A percentile compares a stretch with the other conserved stretches of the same genome.
phyloP scores from a whole-genome alignment of 495 filamentous ascomycete species.

The Neurospora sp. region DNA sequence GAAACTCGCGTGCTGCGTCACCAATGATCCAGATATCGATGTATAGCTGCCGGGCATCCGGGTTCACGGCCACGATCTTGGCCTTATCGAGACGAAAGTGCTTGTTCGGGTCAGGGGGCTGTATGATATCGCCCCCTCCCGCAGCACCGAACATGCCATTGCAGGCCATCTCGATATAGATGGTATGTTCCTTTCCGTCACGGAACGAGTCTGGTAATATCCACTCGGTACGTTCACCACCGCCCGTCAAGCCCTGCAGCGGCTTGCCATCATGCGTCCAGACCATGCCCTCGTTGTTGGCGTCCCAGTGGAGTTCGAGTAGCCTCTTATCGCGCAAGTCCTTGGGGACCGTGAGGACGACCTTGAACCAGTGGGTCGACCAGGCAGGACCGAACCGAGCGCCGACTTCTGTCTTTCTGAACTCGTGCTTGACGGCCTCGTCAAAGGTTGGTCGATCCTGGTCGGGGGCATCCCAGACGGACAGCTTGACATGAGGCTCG shows the following conservation, averaged over 20 bases:
- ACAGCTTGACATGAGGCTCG: conserved; percentile 70
- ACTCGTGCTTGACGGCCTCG: conserved; percentile 74
- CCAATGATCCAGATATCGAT: conserved; percentile 96
- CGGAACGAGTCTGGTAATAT: conserved; percentile 68
- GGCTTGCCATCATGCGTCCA: conserved; percentile 84
- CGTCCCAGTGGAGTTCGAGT: conserved; percentile 92
- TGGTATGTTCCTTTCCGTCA: conserved; percentile 75
- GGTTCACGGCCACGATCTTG: conserved; percentile 82
- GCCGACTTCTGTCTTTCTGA: conserved; percentile 64
- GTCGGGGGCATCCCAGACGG: conserved; percentile 73
- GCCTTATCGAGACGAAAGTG: conserved; percentile 67
- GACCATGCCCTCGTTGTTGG: conserved; percentile 80
- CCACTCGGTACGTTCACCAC: conserved; percentile 83
- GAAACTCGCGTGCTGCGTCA: conserved; percentile 74
- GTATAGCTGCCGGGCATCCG: conserved; percentile 69
- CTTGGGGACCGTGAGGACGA: conserved; percentile 65
- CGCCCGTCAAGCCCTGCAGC: conserved; percentile 87
- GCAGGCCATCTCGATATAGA: conserved; percentile 98
- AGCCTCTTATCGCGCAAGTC: conserved; percentile 61
- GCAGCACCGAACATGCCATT: conserved; percentile 98
- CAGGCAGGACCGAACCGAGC: conserved; percentile 84
- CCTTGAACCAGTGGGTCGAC: conserved; percentile 97
- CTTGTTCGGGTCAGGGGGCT: conserved; percentile 75
- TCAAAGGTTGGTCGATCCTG: conserved; percentile 78
- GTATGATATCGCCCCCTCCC: conserved; percentile 72